These are phyloP conservation scores for Hymenoscyphus repandus DNA, from an alignment of 2,329 filamentous ascomycete species.

Conservation along the genomic window DNA sequence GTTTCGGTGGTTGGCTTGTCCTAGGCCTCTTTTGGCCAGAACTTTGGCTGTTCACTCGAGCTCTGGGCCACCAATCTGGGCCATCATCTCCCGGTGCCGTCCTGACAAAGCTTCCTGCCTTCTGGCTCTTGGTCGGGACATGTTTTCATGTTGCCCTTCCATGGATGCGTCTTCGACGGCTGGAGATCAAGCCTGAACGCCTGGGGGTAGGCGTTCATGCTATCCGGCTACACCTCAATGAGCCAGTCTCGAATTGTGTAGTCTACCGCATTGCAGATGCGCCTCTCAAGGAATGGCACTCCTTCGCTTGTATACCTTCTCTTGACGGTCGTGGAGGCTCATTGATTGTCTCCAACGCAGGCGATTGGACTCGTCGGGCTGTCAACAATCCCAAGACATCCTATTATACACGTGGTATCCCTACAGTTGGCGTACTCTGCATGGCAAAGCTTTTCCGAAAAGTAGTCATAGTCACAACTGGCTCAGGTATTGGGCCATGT, in stretches of 20 bases:
- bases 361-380: slow-evolving; percentile 51
- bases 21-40: slow-evolving; percentile 46
- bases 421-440: slow-evolving; percentile 34
- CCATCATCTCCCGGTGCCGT: slow-evolving; percentile 29
- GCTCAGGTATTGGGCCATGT: slow-evolving; percentile 36
- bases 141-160: slow-evolving; percentile 46
- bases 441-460: slow-evolving; percentile 32
- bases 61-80: slow-evolving; percentile 14
- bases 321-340: slow-evolving; percentile 39
- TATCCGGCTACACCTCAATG: slow-evolving; percentile 48
- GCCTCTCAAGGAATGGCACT: slow-evolving; percentile 51
- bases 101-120: slow-evolving; percentile 35
- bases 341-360: slow-evolving; percentile 50
- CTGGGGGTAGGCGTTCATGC: slow-evolving; percentile 56
- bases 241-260: slow-evolving; percentile 38
- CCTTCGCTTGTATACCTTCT: slow-evolving; percentile 51
- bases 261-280: slow-evolving; percentile 43
- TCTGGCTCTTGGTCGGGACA: slow-evolving; percentile 53
- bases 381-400: slow-evolving; percentile 46
- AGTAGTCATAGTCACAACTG: slow-evolving; percentile 36
- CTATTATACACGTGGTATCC: slow-evolving; percentile 50
- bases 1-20: slow-evolving; percentile 50
- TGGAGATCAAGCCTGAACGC: slow-evolving; percentile 44
- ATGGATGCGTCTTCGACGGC: slow-evolving; percentile 53
- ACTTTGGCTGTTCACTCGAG: slow-evolving; percentile 35